Evolutionary conservation across 768 basidiomycete genomes (phyloP).

Genomic region (Boletus insuetus): DNA sequence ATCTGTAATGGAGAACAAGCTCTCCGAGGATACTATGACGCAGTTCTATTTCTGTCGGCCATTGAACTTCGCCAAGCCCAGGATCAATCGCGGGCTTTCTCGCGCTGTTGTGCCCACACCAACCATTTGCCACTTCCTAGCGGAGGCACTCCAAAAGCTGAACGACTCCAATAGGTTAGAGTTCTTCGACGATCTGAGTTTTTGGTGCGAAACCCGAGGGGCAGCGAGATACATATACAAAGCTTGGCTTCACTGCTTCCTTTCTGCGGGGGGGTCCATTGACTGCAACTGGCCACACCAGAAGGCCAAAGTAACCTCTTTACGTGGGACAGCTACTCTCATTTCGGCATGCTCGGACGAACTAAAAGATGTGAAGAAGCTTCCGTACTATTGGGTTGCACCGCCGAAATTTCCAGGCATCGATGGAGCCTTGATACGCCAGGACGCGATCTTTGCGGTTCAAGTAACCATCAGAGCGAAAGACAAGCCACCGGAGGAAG

Average conservation of each 20-base stretch:
- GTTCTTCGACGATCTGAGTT: not conserved
- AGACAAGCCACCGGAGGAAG: too few species aligned
- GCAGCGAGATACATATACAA: not conserved
- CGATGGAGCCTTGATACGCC: too few species aligned
- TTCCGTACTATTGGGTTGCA: not conserved
- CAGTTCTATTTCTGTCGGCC: not conserved
- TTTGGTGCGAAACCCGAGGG: not conserved
- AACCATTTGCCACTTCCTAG: not conserved
- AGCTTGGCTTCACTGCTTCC: not conserved
- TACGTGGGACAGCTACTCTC: not conserved
- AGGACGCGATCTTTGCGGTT: too few species aligned
- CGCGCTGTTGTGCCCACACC: not conserved
- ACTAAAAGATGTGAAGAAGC: too few species aligned
- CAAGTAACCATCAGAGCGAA: too few species aligned
- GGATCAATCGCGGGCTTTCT: accelerated
- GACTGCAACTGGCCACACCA: not conserved
- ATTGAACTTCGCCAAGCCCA: accelerated
- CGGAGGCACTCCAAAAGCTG: not conserved
- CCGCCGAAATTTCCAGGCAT: not conserved
- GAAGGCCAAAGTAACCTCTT: not conserved
- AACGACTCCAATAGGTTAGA: not conserved
- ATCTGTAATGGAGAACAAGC: too few species aligned
- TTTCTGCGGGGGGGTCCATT: not conserved
- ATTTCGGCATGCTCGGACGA: not conserved
- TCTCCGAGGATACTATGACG: not conserved